Conservation (phyloP, 768 basidiomycete genomes). For the Kwoniella bestiolae region DNA sequence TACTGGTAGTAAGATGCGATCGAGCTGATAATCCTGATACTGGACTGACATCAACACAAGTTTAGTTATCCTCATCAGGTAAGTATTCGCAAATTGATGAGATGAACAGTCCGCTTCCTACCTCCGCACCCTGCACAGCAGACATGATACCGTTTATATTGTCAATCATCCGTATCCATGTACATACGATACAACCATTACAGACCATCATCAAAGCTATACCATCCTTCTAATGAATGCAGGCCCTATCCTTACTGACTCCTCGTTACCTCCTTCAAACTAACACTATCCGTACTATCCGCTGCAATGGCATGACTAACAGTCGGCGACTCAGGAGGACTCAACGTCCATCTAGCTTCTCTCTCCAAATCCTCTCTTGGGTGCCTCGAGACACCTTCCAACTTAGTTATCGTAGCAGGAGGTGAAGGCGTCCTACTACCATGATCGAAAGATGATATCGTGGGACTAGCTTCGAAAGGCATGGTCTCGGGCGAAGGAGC, state of each 20-base stretch:
- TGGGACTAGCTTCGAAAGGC: neutral
- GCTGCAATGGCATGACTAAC: constrained; percentile 1
- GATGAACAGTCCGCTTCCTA: too few species aligned
- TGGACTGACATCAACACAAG: neutral
- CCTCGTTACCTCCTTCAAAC: constrained; percentile 9
- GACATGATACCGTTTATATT: too few species aligned
- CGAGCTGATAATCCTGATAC: too few species aligned
- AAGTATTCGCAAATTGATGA: too few species aligned
- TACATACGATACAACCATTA: too few species aligned
- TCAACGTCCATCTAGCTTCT: constrained; percentile 24
- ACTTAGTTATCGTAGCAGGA: neutral
- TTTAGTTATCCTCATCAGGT: too few species aligned
- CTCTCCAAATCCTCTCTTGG: constrained; percentile 12
- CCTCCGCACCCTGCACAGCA: too few species aligned
- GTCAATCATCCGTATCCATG: too few species aligned
- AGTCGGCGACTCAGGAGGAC: constrained; percentile 20
- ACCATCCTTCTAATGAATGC: too few species aligned
- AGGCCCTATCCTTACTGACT: neutral
- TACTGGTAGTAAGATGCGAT: too few species aligned
- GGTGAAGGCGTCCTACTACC: constrained; percentile 4
- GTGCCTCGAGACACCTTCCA: constrained; percentile 5
- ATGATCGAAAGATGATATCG: neutral
- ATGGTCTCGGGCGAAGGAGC: constrained; percentile 24
- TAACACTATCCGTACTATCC: constrained; percentile 9
- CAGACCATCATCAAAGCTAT: too few species aligned